A percentile compares a stretch with the other conserved stretches of the same genome.
These are phyloP conservation scores for Plantago ovata DNA, from an alignment of 257 asterid genomes.

Conservation along the genomic window DNA sequence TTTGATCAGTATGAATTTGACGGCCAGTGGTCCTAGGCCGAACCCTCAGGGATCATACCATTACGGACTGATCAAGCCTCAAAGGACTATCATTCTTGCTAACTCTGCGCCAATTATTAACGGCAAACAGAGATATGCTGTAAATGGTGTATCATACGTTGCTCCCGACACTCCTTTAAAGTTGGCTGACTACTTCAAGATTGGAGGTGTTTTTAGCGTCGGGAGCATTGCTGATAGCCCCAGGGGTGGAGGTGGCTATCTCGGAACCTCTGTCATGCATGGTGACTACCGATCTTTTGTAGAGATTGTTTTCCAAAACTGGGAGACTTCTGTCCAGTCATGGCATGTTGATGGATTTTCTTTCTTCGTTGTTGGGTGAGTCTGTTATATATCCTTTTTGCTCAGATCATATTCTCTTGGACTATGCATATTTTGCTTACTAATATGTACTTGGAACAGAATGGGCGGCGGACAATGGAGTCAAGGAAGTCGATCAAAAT, in stretches of 20 bases:
- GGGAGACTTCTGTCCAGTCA: slow-evolving; percentile 78
- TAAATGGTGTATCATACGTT: slow-evolving; percentile 69
- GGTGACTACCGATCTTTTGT: slow-evolving; percentile 60
- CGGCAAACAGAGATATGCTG: slow-evolving; percentile 84
- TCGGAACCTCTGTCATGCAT: slow-evolving; percentile 72
- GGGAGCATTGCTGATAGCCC: slow-evolving; percentile 75
- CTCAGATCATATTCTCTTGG: background rate
- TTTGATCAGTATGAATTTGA: slow-evolving; percentile 64
- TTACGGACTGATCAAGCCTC: slow-evolving; percentile 78
- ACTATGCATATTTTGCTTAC: background rate
- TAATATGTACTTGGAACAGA: slow-evolving; percentile 30
- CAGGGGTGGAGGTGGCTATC: slow-evolving; percentile 46
- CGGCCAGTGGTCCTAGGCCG: slow-evolving; percentile 97
- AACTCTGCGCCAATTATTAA: slow-evolving; percentile 80
- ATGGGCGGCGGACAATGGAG: slow-evolving; percentile 97
- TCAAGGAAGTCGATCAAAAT: slow-evolving; percentile 47
- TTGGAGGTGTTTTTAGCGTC: slow-evolving; percentile 65
- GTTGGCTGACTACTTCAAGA: slow-evolving; percentile 81
- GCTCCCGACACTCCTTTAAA: slow-evolving; percentile 78
- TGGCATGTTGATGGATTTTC: slow-evolving; percentile 91
- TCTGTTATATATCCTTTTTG: background rate
- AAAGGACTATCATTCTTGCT: slow-evolving; percentile 74
- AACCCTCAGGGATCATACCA: slow-evolving; percentile 98
- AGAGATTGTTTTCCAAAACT: slow-evolving; percentile 86
- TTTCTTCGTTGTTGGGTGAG: slow-evolving; percentile 93